Base-by-base conservation (phyloP, 208 protist genomes). In the Novymonas esmeraldas region DNA sequence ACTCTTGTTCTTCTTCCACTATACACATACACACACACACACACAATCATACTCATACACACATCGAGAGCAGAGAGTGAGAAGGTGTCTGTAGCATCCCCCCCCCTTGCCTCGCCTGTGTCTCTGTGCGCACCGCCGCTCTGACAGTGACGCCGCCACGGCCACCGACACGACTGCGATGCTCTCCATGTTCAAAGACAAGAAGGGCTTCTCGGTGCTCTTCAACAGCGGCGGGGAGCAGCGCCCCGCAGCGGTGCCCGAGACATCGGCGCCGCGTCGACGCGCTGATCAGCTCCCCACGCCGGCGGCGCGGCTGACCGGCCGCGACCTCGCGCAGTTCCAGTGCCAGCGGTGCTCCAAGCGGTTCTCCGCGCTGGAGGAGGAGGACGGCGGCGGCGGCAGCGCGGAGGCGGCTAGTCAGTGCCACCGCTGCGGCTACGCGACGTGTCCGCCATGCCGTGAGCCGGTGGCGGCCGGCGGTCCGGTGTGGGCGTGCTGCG, bases 181-280 rank as follows among this genome's bases (percentile, higher is more conserved):
- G 87, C 24, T 89, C 36, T 89, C 81, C 4, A 84, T 89, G 81
- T 85, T 90, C 39, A 89, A 88, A 51, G 75, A 77, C 9, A 89
- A 90, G 58, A 83, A 82, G 57, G 82, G 82, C 41, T 89, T 90
- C 57, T 73, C 72, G 36, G 76, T 75, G 58, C 78, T 88, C 41
- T 90, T 90, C 62, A 60, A 64, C 6, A 59, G 51, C 13, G 55
- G 57, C n/a, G 54, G 26, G 42, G 52, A 48, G 39, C 44, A 2
- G 42, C 55, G 24, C 9, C 34, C 49, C 14, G 31, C 10, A 7
- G 29, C 3, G 22, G 2, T 45, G 18, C 18, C 24, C 6, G 49
- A 64, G 16, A 6, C 20, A 3, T 42, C 48, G 13, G 28, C 41
- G 3, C 34, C 2, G 16, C 22, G 20, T 10, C 67, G 34, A 9